A percentile compares a stretch with the other conserved stretches of the same genome.
Evolutionary conservation across 257 asterid genomes (phyloP).

Genomic region (Hygrophila difformis): DNA sequence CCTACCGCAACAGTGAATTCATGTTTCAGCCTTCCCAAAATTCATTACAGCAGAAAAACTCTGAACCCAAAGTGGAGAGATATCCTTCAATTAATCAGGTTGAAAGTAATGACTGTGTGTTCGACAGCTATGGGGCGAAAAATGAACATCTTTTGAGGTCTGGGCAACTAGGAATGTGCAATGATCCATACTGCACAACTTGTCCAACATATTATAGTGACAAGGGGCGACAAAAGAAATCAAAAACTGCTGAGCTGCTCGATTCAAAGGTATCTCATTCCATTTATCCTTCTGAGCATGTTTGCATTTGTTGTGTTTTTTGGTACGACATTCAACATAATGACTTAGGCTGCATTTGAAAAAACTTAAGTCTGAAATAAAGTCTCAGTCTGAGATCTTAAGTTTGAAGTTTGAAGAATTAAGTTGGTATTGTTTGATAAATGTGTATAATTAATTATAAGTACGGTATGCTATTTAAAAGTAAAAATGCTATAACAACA

Average conservation of each 20-base stretch:
- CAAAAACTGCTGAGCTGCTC: background rate
- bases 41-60: slow-evolving; percentile 23
- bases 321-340: background rate
- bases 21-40: slow-evolving; percentile 32
- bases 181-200: slow-evolving; percentile 89
- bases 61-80: slow-evolving; percentile 34
- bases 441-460: too few relatives aligned
- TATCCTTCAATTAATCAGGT: slow-evolving; percentile 36
- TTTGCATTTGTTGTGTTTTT: background rate
- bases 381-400: too few relatives aligned
- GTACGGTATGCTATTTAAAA: too few relatives aligned
- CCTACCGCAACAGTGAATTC: slow-evolving; percentile 33
- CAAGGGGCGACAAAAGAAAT: background rate
- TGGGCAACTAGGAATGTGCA: slow-evolving; percentile 92
- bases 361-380: too few relatives aligned
- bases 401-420: too few relatives aligned
- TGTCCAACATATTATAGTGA: slow-evolving; percentile 65
- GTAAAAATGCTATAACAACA: too few relatives aligned
- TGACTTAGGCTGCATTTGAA: too few relatives aligned
- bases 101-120: slow-evolving; percentile 34
- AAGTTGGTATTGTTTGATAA: too few relatives aligned
- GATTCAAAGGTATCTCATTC: background rate
- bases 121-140: slow-evolving; percentile 32
- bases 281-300: slow-evolving; percentile 25
- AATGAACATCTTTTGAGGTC: slow-evolving; percentile 79